Conservation (phyloP, 1,284 basidiomycete species). For the Calocybe gambosa region DNA sequence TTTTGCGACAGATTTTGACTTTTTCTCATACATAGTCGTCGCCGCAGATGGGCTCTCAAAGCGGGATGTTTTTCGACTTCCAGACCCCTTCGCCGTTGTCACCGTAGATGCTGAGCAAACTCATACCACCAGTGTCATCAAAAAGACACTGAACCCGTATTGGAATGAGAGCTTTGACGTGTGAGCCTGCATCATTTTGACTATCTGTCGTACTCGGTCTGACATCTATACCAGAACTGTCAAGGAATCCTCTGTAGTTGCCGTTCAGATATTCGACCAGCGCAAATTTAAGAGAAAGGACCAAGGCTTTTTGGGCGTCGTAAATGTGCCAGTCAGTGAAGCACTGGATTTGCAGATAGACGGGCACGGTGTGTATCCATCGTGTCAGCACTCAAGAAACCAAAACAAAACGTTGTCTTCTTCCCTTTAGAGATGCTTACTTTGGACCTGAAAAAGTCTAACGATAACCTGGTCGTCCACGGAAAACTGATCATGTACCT, state of each 20-base stretch:
- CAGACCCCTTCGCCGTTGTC: constrained; percentile 92
- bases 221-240: constrained; percentile 52
- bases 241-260: constrained; percentile 86
- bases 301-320: constrained; percentile 92
- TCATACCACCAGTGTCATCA: constrained; percentile 87
- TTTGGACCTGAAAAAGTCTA: constrained; percentile 84
- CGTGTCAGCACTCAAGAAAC: too few species aligned
- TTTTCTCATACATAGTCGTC: constrained; percentile 50
- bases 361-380: constrained; percentile 66
- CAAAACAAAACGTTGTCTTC: too few species aligned
- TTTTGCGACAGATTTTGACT: neutral
- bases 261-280: constrained; percentile 96
- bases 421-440: constrained; percentile 90
- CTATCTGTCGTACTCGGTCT: constrained; percentile 8
- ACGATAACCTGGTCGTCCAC: constrained; percentile 84
- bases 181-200: constrained; percentile 31
- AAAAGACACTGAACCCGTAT: constrained; percentile 86
- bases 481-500: constrained; percentile 89
- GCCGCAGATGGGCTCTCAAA: constrained; percentile 87
- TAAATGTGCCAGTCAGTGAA: constrained; percentile 86
- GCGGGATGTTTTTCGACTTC: constrained; percentile 86
- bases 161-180: constrained; percentile 94
- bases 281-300: constrained; percentile 95
- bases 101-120: constrained; percentile 94
- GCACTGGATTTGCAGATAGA: constrained; percentile 87